Base-by-base conservation (phyloP, 441 rosid species). In the Jatropha multifida region DNA sequence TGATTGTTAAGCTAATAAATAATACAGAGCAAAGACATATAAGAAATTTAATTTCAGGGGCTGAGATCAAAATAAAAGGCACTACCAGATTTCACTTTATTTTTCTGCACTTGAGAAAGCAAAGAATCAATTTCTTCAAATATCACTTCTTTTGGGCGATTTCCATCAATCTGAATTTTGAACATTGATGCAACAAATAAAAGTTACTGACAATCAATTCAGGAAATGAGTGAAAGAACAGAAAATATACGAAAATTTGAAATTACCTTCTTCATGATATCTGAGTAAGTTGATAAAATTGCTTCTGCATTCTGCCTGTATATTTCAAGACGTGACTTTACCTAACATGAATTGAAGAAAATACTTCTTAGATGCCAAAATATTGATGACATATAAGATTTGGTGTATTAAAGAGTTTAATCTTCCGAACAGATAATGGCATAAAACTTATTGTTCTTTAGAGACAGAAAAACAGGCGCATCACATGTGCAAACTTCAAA, bases 231-330 rank as follows among this genome's bases (percentile, higher is more conserved):
- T 54, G 20, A 61, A 41, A 20, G 48, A 55, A 74, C 48, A 73
- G 54, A 54, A 68, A 59, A 5, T 55, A 60, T 37, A 65, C 44
- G 23, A 66, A 60, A 63, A 42, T 48, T 44, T 75, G 44, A 54
- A 15, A 51, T 77, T 68, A 89, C 99, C 96, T 84, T 89, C 58
- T 83, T 80, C 80, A 84, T 87, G 71, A 92, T 83, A 79, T 87
- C 83, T 4, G 87, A 78, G 83, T 90, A 89, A 40, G 90, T 86
- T 5, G 93, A 87, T 59, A 79, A 74, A 77, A 90, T 85, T 23
- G 96, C 86, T 81, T 90, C 87, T 13, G 87, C 93, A 77, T 95
- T 90, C 82, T 88, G 81, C 81, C 90, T 92, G 89, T 91, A 93
- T 86, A 89, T 88, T 79, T 93, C 86, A 75, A 95, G 75, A 5